Base-by-base conservation (phyloP, 345 rosid genomes). In the Pistacia vera region DNA sequence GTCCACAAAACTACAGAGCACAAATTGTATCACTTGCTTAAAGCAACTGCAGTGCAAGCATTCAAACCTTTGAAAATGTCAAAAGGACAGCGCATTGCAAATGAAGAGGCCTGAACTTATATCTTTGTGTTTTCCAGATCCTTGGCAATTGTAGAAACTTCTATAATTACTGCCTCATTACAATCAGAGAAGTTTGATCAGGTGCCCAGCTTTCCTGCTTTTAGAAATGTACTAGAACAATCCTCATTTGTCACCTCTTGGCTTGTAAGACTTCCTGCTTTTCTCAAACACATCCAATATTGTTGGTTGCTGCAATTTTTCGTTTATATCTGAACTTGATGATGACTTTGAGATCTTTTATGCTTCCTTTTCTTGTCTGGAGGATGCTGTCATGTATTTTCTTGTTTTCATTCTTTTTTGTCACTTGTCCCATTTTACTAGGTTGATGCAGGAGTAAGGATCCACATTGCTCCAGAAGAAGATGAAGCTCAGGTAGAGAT, bases 21-120 rank as follows among this genome's bases (percentile, higher is more conserved):
- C 22, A 63, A 59, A 12, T 22, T 57, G 7, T 8, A 75, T 28
- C 36, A 76, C 22, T 30, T 55, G 17, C 17, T 20, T 61, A 16
- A 28, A 74, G 55, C 51, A 67, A 14, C 10, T n/a, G 70, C 11
- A 48, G 59, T 58, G 66, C 60, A 38, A 75, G 77, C 57, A 79
- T 48, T 63, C 85, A 51, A 18, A 93, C 98, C 91, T 86, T 81
- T 64, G 91, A 85, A 81, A 88, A 81, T 52, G 86, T 85, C 84
- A 93, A 78, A 91, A 84, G 81, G 89, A 79, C 60, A 86, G 84
- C n/a, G 85, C 92, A 90, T 28, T 82, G 91, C 60, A 75, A 78
- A 72, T 49, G 86, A 77, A 93, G 92, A 70, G 91, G 89, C 89
- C 98, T 89, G 88, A 91, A 93, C 63, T 89, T 93, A 81, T 78